Evolutionary conservation across 257 asterid genomes (phyloP), one percentile per base, ranked within the genome.

Genomic region (Pogostemon cablin): DNA sequence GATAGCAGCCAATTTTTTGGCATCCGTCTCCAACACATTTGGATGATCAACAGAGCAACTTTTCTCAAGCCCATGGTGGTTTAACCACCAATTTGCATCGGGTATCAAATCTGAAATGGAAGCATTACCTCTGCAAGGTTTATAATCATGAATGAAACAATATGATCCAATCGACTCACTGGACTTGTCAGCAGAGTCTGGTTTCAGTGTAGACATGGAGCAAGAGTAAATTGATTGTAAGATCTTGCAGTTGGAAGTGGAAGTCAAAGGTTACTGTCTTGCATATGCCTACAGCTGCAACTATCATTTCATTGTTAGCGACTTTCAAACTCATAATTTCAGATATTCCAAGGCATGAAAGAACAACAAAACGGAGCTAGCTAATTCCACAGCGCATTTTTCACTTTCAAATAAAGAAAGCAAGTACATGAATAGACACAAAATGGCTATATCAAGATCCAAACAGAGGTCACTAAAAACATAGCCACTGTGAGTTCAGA

Each of bases 161-260:
- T 74, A 77, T 2, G 79, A 72, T 35, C 52, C 83, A 72, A 68
- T 53, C 8, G 86, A 80, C 73, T 81, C 82, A 63, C 81, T 72
- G 56, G 80, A 67, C 46, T 77, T 75, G 53, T 78, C 79, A 72
- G 47, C 25, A 2, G 79, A 75, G 68, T 74, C 76, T 59, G 81
- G 73, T 43, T 76, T 75, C 8, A 49, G 68, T 12, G 80, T 67
- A 83, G 84, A 85, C 86, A 85, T 82, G 44, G 84, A 73, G 65
- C 60, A 70, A 12, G 35, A 71, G 35, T 60, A 11, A 59, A 68
- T 37, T 20, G 11, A 54, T 6, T 50, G 48, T 0, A 69, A 34
- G 53, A 35, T 39, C 64, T 72, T 37, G 67, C 52, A 15, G 65
- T 48, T 39, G 6, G 42, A 63, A 49, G 43, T 2, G 41, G 20